Base-by-base conservation (phyloP, 2,329 filamentous ascomycete species). In the Colletotrichum sp. region DNA sequence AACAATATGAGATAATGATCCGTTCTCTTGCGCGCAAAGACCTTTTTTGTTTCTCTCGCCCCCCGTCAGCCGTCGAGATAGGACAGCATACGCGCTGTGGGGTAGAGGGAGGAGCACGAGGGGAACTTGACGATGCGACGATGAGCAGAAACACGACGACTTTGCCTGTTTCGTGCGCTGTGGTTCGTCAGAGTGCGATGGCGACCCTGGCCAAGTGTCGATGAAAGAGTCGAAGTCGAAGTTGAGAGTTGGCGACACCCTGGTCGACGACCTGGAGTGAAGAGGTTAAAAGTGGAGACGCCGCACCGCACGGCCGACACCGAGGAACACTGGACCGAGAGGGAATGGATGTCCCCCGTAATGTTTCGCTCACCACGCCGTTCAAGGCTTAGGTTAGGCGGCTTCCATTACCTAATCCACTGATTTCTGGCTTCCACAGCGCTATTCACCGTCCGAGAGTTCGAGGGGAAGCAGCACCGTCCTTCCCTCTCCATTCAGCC, bases 121-220 rank as follows among this genome's bases (percentile, higher is more conserved):
- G 43, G 30, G 30, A 6, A 30, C 10, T 18, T 6, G 10, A 26
- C 36, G 30, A 30, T 66, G 36, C 52, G 16, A 36, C 52, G 26
- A 52, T 16, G 43, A 55, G 5, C 30, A 24, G 34, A 24, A 34
- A 12, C 26, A 58, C 8, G 30, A 30, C 21, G 56, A 36, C 16
- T 32, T 28, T 26, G 69, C n/a, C 48, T 13, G 24, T 24, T 28
- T 18, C 28, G 8, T 10, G 26, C 7, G 36, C 26, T 66, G 65
- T 69, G 73, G 48, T 76, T 76, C 58, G 73, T 32, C 65, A 52
- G 65, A 61, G 12, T 73, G 73, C 70, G 73, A 76, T 32, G 18
- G 55, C 28, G 67, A 69, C 34, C 26, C 16, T 28, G 58, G 8
- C 10, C 34, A n/a, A 32, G 32, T 21, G 38, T 70, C 18, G 72